phyloP scores from a whole-genome alignment of 106 monocot genomes.

The Platanthera guangdongensis region DNA sequence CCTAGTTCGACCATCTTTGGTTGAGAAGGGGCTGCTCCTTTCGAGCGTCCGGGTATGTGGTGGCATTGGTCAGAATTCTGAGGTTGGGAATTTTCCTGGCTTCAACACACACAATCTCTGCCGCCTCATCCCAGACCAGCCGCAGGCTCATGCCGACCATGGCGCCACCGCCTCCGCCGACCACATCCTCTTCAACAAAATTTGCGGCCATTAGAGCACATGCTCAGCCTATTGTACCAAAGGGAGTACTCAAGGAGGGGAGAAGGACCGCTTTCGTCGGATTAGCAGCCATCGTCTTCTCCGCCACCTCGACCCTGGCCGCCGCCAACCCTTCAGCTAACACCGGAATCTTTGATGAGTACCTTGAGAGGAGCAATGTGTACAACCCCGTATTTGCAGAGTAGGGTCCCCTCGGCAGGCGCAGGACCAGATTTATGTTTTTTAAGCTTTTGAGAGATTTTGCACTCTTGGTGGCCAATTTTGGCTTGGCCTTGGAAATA shows the following conservation, averaged over 20 bases:
- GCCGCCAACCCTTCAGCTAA: conserved; percentile 38
- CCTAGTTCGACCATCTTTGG: too few relatives aligned
- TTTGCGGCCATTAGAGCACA: conserved; percentile 35
- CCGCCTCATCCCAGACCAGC: conserved; percentile 28
- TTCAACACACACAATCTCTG: conserved; percentile 44
- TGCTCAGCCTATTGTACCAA: neutral
- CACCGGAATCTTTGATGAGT: conserved; percentile 78
- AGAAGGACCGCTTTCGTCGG: conserved; percentile 62
- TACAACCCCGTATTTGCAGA: too few relatives aligned
- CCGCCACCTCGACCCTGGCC: conserved; percentile 17
- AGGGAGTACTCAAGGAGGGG: conserved; percentile 24
- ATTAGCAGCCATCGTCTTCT: conserved; percentile 58
- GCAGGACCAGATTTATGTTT: too few relatives aligned
- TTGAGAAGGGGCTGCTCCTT: too few relatives aligned
- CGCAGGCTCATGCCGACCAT: conserved; percentile 23
- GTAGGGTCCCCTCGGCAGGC: too few relatives aligned
- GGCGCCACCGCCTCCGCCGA: conserved; percentile 8
- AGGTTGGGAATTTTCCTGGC: too few relatives aligned
- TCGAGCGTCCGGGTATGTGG: too few relatives aligned
- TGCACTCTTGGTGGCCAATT: too few relatives aligned
- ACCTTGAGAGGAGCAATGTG: conserved; percentile 95
- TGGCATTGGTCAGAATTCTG: too few relatives aligned
- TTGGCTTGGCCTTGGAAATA: too few relatives aligned
- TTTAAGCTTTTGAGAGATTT: too few relatives aligned
- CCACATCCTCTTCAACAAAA: conserved; percentile 12